phyloP scores from a whole-genome alignment of 2,329 filamentous ascomycete species.

The Paecilomyces variotii region DNA sequence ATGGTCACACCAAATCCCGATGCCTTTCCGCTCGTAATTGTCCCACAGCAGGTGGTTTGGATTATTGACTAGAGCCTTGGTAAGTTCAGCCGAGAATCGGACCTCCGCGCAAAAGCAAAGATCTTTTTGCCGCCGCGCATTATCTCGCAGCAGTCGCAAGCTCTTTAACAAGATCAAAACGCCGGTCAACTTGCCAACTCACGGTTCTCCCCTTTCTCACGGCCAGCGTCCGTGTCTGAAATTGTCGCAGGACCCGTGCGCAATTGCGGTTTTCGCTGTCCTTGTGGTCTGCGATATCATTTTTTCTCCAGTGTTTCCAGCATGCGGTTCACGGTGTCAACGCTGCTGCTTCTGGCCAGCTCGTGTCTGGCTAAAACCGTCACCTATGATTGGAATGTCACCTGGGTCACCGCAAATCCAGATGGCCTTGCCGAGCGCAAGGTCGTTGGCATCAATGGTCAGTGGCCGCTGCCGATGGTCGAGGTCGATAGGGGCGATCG shows the following conservation, averaged over 20 bases:
- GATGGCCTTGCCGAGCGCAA: conserved; percentile 44
- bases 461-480: conserved; percentile 66
- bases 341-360: conserved; percentile 1
- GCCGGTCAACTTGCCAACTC: neutral
- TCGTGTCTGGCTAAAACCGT: conserved; percentile 23
- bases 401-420: conserved; percentile 48
- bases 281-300: neutral
- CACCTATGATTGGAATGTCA: conserved; percentile 46
- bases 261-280: neutral
- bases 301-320: neutral
- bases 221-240: neutral
- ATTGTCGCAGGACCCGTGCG: neutral
- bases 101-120: neutral
- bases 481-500: conserved; percentile 67
- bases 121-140: neutral
- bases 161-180: neutral
- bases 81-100: neutral
- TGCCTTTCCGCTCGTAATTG: neutral
- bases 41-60: neutral
- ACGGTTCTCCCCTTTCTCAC: neutral
- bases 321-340: conserved; percentile 2
- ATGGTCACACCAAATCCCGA: neutral
- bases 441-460: conserved; percentile 63
- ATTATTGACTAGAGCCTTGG: neutral
- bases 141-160: neutral